A percentile compares a stretch with the other conserved stretches of the same genome.
phyloP scores from a whole-genome alignment of 2,329 filamentous ascomycete genomes.

The Nannizziopsis arthrosporioides region DNA sequence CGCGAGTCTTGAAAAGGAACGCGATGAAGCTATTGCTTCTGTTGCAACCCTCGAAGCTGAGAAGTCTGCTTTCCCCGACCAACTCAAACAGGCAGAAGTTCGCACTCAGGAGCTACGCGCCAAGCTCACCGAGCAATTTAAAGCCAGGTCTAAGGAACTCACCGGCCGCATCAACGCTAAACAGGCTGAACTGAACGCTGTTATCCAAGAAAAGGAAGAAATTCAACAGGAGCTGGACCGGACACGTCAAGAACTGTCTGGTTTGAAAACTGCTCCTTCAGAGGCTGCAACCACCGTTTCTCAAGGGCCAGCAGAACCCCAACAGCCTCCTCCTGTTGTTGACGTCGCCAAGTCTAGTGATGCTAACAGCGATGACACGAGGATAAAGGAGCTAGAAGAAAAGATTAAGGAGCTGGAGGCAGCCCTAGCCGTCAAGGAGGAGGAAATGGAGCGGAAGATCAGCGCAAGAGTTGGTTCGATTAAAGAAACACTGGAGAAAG shows the following conservation, averaged over 20 bases:
- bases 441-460: conserved; percentile 39
- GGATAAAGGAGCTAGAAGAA: conserved; percentile 51
- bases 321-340: conserved; percentile 23
- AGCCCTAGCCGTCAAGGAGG: conserved; percentile 41
- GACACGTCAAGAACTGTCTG: conserved; percentile 47
- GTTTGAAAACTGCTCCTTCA: conserved; percentile 43
- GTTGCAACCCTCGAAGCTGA: conserved; percentile 42
- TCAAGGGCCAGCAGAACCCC: conserved; percentile 42
- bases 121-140: conserved; percentile 42
- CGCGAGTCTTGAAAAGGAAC: conserved; percentile 52
- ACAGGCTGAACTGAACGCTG: conserved; percentile 37
- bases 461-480: conserved; percentile 44
- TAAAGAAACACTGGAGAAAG: conserved; percentile 58
- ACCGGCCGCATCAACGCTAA: conserved; percentile 49
- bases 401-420: conserved; percentile 45
- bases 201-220: conserved; percentile 52
- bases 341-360: conserved; percentile 16
- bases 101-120: conserved; percentile 40
- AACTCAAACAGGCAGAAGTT: conserved; percentile 38
- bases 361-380: conserved; percentile 38
- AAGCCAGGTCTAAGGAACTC: conserved; percentile 50
- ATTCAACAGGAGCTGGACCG: conserved; percentile 57
- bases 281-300: conserved; percentile 23
- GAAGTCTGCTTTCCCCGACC: conserved; percentile 37
- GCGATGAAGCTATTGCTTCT: conserved; percentile 50